These are phyloP conservation scores for Volvox reticuliferus DNA, from an alignment of 139 green algal genomes.

Conservation along the genomic window DNA sequence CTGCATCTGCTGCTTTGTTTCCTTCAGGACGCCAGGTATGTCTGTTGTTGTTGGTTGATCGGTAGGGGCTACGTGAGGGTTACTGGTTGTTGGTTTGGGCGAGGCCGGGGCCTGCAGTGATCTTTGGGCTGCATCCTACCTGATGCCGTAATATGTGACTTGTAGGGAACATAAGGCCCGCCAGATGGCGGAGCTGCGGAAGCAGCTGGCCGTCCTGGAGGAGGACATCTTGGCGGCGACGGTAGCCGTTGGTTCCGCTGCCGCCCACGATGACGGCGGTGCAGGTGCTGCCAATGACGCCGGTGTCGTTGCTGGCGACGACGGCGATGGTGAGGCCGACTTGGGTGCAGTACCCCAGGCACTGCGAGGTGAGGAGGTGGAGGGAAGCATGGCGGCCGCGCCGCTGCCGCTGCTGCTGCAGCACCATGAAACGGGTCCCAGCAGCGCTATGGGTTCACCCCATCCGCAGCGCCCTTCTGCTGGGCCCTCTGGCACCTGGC, in stretches of 20 bases:
- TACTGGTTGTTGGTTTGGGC: no score
- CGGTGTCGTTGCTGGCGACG: not conserved
- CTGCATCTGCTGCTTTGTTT: constrained; percentile 87
- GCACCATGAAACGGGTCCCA: not conserved
- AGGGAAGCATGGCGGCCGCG: not conserved
- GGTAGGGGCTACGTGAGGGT: not conserved
- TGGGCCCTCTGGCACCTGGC: not conserved
- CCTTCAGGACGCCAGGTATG: constrained; percentile 76
- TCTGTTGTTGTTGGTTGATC: not conserved
- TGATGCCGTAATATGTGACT: not conserved
- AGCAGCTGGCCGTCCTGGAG: constrained; percentile 74
- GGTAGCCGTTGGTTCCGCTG: not conserved
- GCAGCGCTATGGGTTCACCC: not conserved
- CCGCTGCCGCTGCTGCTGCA: no score
- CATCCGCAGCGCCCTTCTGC: not conserved
- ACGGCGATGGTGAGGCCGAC: not conserved
- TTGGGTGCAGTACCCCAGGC: not conserved
- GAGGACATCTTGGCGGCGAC: constrained; percentile 69
- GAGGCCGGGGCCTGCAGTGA: no score
- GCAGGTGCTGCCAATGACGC: not conserved
- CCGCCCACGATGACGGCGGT: no score
- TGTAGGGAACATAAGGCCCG: constrained; percentile 44
- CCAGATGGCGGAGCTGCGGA: constrained; percentile 60
- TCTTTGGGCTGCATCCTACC: no score
- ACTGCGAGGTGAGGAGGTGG: not conserved